phyloP scores from a whole-genome alignment of 2,329 filamentous ascomycete species.

The Cryphonectria radicalis region DNA sequence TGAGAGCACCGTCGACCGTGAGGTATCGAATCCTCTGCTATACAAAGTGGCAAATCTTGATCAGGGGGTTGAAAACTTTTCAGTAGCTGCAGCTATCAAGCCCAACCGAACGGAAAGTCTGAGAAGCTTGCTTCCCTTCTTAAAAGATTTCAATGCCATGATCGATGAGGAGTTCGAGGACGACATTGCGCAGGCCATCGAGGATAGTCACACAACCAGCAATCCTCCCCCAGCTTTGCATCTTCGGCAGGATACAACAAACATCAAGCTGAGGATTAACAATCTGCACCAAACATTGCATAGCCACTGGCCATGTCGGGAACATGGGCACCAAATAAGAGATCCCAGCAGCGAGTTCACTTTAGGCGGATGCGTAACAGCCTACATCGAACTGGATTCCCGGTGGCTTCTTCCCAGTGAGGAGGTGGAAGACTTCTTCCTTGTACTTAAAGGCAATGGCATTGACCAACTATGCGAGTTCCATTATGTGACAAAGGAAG shows the following conservation, averaged over 20 bases:
- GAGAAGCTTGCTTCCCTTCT: background rate
- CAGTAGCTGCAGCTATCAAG: background rate
- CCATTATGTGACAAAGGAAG: background rate
- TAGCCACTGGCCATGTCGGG: background rate
- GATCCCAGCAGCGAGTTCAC: background rate
- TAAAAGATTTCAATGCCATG: background rate
- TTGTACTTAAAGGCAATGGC: background rate
- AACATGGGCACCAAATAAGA: background rate
- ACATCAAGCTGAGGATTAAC: background rate
- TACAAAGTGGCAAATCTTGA: background rate
- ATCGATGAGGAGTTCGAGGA: background rate
- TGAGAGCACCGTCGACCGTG: background rate
- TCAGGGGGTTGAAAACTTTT: background rate
- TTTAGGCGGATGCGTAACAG: background rate
- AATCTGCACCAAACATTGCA: background rate
- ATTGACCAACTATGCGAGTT: background rate
- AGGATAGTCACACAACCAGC: background rate
- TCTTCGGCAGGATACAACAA: background rate
- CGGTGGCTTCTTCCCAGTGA: background rate
- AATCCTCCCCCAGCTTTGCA: background rate
- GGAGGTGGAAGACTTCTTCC: background rate
- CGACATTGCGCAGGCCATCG: background rate
- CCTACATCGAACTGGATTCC: background rate
- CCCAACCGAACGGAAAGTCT: background rate
- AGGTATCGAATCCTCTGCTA: background rate